Evolutionary conservation across 2,329 filamentous ascomycete species (phyloP).

Genomic region (Penicillium sp.): DNA sequence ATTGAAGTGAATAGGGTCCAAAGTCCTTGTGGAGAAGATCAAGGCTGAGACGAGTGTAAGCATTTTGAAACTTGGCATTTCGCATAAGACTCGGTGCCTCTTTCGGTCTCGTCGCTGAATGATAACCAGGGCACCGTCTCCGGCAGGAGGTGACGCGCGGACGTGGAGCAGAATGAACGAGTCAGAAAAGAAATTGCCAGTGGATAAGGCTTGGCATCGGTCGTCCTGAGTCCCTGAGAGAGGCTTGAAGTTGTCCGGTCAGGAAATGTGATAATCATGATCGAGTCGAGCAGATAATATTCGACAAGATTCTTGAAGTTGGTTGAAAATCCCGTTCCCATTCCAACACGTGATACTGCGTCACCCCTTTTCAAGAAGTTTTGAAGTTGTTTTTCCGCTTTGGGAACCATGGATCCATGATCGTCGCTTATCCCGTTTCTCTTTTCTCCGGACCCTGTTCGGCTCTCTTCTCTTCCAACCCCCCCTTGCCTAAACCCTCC

Average conservation of each 20-base stretch:
- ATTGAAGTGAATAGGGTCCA: background rate
- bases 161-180: constrained; percentile 18
- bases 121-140: too few relatives aligned
- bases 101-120: too few relatives aligned
- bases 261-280: too few relatives aligned
- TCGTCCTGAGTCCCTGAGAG: background rate
- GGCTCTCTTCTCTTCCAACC: constrained; percentile 4
- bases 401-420: constrained; percentile 18
- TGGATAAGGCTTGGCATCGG: constrained; percentile 18
- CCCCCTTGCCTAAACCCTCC: background rate
- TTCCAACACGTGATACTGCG: constrained; percentile 5
- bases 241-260: too few relatives aligned
- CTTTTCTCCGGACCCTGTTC: constrained; percentile 1
- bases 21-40: background rate
- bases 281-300: too few relatives aligned
- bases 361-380: constrained; percentile 12
- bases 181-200: too few relatives aligned
- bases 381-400: constrained; percentile 7
- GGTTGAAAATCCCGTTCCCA: too few relatives aligned
- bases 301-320: too few relatives aligned
- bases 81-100: too few relatives aligned
- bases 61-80: background rate
- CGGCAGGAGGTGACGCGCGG: constrained; percentile 20
- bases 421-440: constrained; percentile 15
- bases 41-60: background rate